Percentiles rank a stretch among this genome's conserved stretches.
Conservation (phyloP, 176 grass and related monocot genomes). For the Lolium perenne region DNA sequence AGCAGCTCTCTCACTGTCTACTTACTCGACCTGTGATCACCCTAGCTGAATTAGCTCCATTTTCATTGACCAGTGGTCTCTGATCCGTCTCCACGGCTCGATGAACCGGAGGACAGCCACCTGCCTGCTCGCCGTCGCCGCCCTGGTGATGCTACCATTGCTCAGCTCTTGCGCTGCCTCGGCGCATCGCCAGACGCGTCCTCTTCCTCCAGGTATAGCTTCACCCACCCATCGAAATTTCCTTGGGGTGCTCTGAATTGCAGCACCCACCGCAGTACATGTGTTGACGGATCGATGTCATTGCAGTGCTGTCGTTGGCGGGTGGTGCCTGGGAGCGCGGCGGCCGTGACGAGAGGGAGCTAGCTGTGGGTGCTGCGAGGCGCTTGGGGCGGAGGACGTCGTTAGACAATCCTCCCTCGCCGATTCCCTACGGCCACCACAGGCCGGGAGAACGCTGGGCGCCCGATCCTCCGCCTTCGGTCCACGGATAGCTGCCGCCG, state of each 20-base stretch:
- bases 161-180: background rate
- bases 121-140: background rate
- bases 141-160: too few species aligned
- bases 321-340: too few species aligned
- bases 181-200: background rate
- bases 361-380: background rate
- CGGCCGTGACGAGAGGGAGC: background rate
- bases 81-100: background rate
- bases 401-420: constrained; percentile 8
- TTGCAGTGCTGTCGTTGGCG: background rate
- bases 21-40: background rate
- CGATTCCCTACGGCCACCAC: background rate
- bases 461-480: background rate
- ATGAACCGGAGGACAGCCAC: background rate
- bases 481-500: background rate
- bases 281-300: background rate
- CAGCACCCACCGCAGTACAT: too few species aligned
- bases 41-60: background rate
- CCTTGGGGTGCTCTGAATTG: too few species aligned
- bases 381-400: constrained; percentile 18
- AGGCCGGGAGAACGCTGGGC: too few species aligned
- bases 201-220: too few species aligned
- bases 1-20: background rate
- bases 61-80: background rate
- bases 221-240: too few species aligned